These are phyloP conservation scores for Gryganskiella cystojenkinii DNA, from an alignment of 192 early-diverging fungal species.

Conservation along the genomic window DNA sequence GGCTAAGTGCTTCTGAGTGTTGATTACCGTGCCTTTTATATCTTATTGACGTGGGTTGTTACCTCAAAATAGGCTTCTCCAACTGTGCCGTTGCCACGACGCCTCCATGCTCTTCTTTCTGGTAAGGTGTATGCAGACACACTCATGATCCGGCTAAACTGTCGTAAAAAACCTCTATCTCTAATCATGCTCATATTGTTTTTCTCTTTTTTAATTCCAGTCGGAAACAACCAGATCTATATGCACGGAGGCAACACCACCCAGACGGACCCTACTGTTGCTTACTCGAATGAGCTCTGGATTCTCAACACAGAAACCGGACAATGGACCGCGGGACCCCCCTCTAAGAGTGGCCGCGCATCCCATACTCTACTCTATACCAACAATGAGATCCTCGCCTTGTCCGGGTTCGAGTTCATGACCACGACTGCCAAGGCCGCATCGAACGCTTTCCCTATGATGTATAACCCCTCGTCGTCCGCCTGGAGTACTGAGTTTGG, in stretches of 20 bases:
- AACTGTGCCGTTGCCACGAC: constrained; percentile 21
- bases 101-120: constrained; percentile 16
- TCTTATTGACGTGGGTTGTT: neutral
- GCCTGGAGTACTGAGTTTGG: constrained; percentile 39
- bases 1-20: neutral
- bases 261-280: constrained; percentile 22
- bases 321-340: constrained; percentile 14
- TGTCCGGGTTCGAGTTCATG: constrained; percentile 41
- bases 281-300: constrained; percentile 32
- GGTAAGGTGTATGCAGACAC: constrained; percentile 6
- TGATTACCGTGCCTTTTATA: neutral
- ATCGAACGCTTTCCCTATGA: constrained; percentile 18
- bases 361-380: constrained; percentile 20
- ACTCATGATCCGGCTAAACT: neutral
- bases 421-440: constrained; percentile 13
- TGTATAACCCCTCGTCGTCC: constrained; percentile 12
- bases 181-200: neutral
- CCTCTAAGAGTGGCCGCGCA: constrained; percentile 22
- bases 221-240: constrained; percentile 14
- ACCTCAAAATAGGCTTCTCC: constrained; percentile 7
- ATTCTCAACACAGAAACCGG: constrained; percentile 26
- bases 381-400: constrained; percentile 16
- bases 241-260: constrained; percentile 54
- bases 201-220: neutral
- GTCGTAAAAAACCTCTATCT: neutral